A percentile compares a stretch with the other conserved stretches of the same genome.
These are phyloP conservation scores for Harringtonia aguacate DNA, from an alignment of 2,329 filamentous ascomycete genomes.

Conservation along the genomic window DNA sequence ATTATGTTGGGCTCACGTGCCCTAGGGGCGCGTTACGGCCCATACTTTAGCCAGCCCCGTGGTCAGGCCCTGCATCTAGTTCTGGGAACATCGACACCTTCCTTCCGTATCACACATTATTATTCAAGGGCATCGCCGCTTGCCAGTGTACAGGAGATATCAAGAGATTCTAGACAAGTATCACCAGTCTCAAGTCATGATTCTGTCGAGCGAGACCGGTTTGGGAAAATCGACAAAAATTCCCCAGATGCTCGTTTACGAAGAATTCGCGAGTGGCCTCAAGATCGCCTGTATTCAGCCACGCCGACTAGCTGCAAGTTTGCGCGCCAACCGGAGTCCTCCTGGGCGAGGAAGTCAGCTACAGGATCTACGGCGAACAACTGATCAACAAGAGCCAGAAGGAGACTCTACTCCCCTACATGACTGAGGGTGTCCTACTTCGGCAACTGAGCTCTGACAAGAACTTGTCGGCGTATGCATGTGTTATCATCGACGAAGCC, in stretches of 20 bases:
- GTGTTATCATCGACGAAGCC: not conserved
- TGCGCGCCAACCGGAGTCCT: not conserved
- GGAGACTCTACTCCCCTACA: not conserved
- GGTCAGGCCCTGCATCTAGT: no score
- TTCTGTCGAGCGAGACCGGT: slow-evolving; percentile 1
- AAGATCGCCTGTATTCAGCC: slow-evolving; percentile 2
- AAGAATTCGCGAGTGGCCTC: not conserved
- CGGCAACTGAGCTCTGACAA: not conserved
- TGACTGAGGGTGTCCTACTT: not conserved
- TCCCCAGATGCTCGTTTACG: not conserved
- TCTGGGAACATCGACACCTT: no score
- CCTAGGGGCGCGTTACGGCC: no score
- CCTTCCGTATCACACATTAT: no score
- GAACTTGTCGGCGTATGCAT: not conserved
- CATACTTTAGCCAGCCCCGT: no score
- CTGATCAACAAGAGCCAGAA: not conserved
- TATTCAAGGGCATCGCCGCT: no score
- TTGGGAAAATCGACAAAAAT: slow-evolving; percentile 1
- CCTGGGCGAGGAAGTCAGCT: slow-evolving; percentile 1
- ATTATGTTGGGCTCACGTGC: no score
- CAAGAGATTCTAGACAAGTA: slow-evolving; percentile 1
- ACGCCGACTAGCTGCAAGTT: not conserved
- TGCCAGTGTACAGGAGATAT: not conserved
- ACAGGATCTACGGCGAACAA: not conserved
- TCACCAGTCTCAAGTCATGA: not conserved